Evolutionary conservation across 148 eudicot species (phyloP).

Genomic region (Mesembryanthemum crystallinum): DNA sequence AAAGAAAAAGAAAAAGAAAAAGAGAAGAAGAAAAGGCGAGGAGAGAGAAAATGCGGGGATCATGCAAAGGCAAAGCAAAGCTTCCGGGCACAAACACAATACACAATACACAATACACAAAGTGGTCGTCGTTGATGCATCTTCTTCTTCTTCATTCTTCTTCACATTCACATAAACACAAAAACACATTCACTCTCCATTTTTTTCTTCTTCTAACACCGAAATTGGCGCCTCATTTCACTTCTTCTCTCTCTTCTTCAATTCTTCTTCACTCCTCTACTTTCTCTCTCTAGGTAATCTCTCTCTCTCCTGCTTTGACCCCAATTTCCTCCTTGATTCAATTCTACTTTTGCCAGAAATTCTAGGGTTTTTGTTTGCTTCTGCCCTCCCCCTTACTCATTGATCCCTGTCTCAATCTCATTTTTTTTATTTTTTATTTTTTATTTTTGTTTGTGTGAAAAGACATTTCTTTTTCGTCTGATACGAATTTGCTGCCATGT

Average conservation of each 20-base stretch:
- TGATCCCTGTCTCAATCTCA: background rate
- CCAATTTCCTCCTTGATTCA: slow-evolving; percentile 15
- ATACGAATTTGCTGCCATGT: background rate
- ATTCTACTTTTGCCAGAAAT: slow-evolving; percentile 14
- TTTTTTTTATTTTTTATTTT: background rate
- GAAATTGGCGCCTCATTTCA: slow-evolving; percentile 26
- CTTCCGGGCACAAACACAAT: background rate
- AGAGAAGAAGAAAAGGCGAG: background rate
- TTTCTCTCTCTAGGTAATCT: slow-evolving; percentile 16
- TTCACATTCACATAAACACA: background rate
- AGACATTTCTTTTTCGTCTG: background rate
- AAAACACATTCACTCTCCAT: no score
- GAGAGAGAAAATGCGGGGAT: slow-evolving; percentile 30
- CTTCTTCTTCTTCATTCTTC: slow-evolving; percentile 20
- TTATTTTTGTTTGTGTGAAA: background rate
- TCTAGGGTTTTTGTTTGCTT: slow-evolving; percentile 23
- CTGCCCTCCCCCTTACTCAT: background rate
- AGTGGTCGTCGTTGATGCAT: slow-evolving; percentile 21
- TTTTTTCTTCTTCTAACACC: background rate
- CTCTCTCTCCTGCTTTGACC: background rate
- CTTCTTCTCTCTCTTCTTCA: background rate
- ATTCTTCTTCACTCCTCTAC: background rate
- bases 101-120: background rate
- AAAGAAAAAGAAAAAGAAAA: no score
- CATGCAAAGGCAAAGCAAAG: slow-evolving; percentile 38